Percentiles rank a stretch among this genome's conserved stretches.
These are phyloP conservation scores for Geosmithia flava DNA, from an alignment of 2,329 filamentous ascomycete genomes.

Conservation along the genomic window DNA sequence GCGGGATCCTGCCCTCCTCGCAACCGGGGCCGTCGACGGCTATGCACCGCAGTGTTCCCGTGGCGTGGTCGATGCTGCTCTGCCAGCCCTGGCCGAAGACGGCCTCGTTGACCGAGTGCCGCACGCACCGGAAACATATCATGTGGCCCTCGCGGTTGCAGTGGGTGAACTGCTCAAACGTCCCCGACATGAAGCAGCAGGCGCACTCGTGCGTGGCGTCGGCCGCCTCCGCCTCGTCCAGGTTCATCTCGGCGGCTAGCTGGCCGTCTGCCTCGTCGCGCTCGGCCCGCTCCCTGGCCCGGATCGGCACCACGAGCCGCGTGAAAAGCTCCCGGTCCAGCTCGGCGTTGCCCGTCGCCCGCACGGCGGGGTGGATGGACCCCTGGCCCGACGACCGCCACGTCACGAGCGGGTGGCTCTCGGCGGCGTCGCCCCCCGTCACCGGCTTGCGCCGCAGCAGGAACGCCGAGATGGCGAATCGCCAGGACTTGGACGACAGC, in stretches of 20 bases:
- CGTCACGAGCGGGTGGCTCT: slow-evolving; percentile 49
- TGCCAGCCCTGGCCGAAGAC: slow-evolving; percentile 90
- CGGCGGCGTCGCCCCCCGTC: slow-evolving; percentile 30
- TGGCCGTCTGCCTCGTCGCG: slow-evolving; percentile 38
- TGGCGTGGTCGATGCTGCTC: slow-evolving; percentile 60
- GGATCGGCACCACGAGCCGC: slow-evolving; percentile 42
- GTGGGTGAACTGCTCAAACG: slow-evolving; percentile 64
- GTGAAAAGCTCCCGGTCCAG: slow-evolving; percentile 50
- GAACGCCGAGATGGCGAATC: slow-evolving; percentile 60
- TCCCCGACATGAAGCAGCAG: slow-evolving; percentile 61
- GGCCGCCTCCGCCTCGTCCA: slow-evolving; percentile 43
- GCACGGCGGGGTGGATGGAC: slow-evolving; percentile 46
- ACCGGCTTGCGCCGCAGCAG: slow-evolving; percentile 52
- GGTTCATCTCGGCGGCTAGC: slow-evolving; percentile 42
- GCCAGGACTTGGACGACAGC: slow-evolving; percentile 64
- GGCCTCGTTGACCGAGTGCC: slow-evolving; percentile 71
- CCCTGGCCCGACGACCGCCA: slow-evolving; percentile 47
- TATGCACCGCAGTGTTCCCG: slow-evolving; percentile 71
- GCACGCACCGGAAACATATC: slow-evolving; percentile 73
- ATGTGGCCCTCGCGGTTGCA: slow-evolving; percentile 59
- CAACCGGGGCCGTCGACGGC: slow-evolving; percentile 63
- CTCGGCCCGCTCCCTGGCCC: slow-evolving; percentile 24
- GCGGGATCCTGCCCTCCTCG: slow-evolving; percentile 52
- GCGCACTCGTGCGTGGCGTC: slow-evolving; percentile 56
- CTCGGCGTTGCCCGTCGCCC: slow-evolving; percentile 52